Percentiles rank a stretch among this genome's conserved stretches.
phyloP scores from a whole-genome alignment of 495 filamentous ascomycete species.

The Podospora pseudoanserina region DNA sequence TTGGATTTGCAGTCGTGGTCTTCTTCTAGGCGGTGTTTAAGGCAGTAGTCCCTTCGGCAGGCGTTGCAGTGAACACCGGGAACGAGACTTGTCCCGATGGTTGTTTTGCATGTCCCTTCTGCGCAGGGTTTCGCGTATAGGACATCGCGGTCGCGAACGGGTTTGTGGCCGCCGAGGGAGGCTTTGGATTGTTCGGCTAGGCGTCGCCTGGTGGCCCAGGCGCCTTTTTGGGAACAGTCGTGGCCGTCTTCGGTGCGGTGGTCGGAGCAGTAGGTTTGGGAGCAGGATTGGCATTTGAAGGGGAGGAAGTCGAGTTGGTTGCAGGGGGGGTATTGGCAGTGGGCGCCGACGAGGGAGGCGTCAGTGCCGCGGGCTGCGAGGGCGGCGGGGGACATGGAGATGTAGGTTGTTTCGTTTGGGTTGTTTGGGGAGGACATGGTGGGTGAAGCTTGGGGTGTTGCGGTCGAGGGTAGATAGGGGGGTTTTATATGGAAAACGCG shows the following conservation, averaged over 20 bases:
- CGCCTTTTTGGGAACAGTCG: conserved; percentile 74
- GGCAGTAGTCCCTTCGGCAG: conserved; percentile 85
- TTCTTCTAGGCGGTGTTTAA: conserved; percentile 83
- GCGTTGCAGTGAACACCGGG: conserved; percentile 75
- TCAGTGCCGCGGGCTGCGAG: conserved; percentile 66
- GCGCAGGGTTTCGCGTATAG: conserved; percentile 57
- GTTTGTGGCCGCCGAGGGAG: conserved; percentile 43
- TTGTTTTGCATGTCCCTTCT: conserved; percentile 71
- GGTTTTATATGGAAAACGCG: not conserved
- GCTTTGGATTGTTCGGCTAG: conserved; percentile 50
- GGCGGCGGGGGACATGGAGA: conserved; percentile 47
- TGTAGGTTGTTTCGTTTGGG: conserved; percentile 44
- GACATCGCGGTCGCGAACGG: conserved; percentile 41
- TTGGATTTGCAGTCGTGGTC: conserved; percentile 76
- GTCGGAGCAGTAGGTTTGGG: conserved; percentile 84
- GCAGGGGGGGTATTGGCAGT: conserved; percentile 90
- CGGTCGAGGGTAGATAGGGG: no score
- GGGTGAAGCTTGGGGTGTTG: not conserved
- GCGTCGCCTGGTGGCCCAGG: conserved; percentile 72
- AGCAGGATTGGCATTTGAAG: conserved; percentile 87
- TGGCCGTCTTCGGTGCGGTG: conserved; percentile 87
- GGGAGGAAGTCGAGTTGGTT: conserved; percentile 94
- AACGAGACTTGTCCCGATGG: conserved; percentile 73
- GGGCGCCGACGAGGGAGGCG: conserved; percentile 76
- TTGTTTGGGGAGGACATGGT: conserved; percentile 42